Percentiles rank a stretch among this genome's conserved stretches.
These are phyloP conservation scores for Sordaria brevicollis DNA, from an alignment of 495 filamentous ascomycete species.

Conservation along the genomic window DNA sequence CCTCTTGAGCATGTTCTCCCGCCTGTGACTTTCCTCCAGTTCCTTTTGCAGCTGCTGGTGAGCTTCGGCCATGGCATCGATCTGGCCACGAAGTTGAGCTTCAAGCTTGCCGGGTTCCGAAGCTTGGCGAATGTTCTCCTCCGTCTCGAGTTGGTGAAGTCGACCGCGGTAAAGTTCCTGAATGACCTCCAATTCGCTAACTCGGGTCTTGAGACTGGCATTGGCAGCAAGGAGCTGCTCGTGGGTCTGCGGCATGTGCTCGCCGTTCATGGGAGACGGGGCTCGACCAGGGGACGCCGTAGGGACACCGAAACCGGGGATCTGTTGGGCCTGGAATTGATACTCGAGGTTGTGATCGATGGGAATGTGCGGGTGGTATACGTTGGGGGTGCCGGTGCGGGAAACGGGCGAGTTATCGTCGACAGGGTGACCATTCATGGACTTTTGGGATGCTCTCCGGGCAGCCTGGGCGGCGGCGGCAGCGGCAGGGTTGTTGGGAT, in stretches of 20 bases:
- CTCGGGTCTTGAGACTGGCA: conserved; percentile 75
- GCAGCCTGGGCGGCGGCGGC: conserved; percentile 23
- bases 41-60: conserved; percentile 43
- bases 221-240: conserved; percentile 70
- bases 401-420: conserved; percentile 79
- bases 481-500: conserved; percentile 26
- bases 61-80: conserved; percentile 32
- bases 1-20: conserved; percentile 75
- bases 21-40: conserved; percentile 62
- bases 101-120: conserved; percentile 44
- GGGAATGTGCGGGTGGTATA: conserved; percentile 47
- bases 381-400: conserved; percentile 70
- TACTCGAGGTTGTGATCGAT: conserved; percentile 65
- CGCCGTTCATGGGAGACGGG: conserved; percentile 57
- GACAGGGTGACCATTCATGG: conserved; percentile 61
- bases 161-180: conserved; percentile 88
- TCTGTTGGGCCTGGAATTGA: conserved; percentile 41
- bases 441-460: conserved; percentile 62
- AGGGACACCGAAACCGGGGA: conserved; percentile 37
- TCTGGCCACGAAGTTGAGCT: conserved; percentile 28
- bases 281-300: conserved; percentile 58
- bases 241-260: conserved; percentile 67
- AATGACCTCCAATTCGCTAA: conserved; percentile 90
- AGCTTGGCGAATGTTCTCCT: conserved; percentile 49
- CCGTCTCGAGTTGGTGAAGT: conserved; percentile 75